A percentile compares a stretch with the other conserved stretches of the same genome.
Conservation (phyloP, 345 rosid genomes). For the Rhizophora mangle region DNA sequence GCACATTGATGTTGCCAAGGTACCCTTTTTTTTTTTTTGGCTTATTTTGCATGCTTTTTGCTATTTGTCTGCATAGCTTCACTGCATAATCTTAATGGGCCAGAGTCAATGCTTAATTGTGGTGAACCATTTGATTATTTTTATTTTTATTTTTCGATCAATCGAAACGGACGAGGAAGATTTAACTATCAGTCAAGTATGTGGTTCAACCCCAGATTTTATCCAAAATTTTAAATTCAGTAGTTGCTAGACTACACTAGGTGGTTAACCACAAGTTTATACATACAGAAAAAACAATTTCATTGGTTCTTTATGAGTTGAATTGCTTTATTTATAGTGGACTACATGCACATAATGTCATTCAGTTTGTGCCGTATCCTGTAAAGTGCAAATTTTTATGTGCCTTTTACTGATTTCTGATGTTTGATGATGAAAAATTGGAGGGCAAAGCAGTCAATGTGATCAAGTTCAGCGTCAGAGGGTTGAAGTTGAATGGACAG, state of each 20-base stretch:
- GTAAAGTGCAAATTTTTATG: neutral
- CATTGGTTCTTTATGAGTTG: too few species aligned
- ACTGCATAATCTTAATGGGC: too few species aligned
- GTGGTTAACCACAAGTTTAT: too few species aligned
- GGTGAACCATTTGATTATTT: neutral
- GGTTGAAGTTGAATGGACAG: conserved; percentile 66
- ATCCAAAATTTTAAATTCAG: too few species aligned
- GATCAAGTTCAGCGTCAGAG: conserved; percentile 78
- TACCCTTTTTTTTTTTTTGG: conserved; percentile 10
- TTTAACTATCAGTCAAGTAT: too few species aligned
- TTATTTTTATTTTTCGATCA: neutral
- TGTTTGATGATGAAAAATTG: conserved; percentile 34
- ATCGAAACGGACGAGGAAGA: too few species aligned
- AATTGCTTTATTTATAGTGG: too few species aligned
- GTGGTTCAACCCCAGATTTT: too few species aligned
- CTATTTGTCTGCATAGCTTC: neutral
- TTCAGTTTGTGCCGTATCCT: too few species aligned
- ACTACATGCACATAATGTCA: too few species aligned
- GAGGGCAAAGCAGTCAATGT: conserved; percentile 92
- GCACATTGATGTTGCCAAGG: conserved; percentile 68
- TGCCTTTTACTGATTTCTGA: conserved; percentile 25
- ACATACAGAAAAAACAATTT: too few species aligned
- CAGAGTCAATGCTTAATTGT: too few species aligned
- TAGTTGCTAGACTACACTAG: neutral
- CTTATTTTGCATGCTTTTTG: neutral